These are phyloP conservation scores for Fragilaria crotonensis DNA, from an alignment of 108 stramenopile genomes.

Conservation along the genomic window DNA sequence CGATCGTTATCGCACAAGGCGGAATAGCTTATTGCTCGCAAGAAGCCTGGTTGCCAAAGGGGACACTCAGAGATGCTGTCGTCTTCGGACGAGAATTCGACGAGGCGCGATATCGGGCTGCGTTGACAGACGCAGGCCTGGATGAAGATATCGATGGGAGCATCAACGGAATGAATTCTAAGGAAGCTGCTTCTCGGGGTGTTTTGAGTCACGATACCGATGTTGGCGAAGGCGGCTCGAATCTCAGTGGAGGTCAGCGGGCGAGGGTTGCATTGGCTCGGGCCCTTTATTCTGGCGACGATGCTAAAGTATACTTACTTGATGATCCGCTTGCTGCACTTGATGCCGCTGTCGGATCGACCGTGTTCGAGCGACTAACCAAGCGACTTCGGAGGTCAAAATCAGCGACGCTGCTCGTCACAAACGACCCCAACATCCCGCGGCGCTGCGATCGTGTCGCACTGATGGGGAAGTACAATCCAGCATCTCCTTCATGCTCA, in stretches of 20 bases:
- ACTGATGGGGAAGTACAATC: slow-evolving; percentile 44
- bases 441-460: slow-evolving; percentile 67
- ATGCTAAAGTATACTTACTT: slow-evolving; percentile 43
- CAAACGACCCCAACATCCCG: slow-evolving; percentile 73
- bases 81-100: slow-evolving; percentile 77
- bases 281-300: slow-evolving; percentile 41
- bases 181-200: slow-evolving; percentile 12
- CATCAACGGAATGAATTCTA: slow-evolving; percentile 5
- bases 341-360: slow-evolving; percentile 62
- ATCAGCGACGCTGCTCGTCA: slow-evolving; percentile 64
- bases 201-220: slow-evolving; percentile 55
- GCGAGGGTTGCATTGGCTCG: slow-evolving; percentile 88
- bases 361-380: slow-evolving; percentile 57
- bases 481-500: slow-evolving; percentile 29
- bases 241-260: slow-evolving; percentile 86
- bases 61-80: slow-evolving; percentile 71
- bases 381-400: slow-evolving; percentile 36
- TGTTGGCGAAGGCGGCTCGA: slow-evolving; percentile 73
- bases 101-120: slow-evolving; percentile 48
- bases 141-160: slow-evolving; percentile 61
- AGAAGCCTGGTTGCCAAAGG: slow-evolving; percentile 80
- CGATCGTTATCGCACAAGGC: slow-evolving; percentile 40
- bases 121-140: slow-evolving; percentile 61
- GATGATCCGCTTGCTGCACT: slow-evolving; percentile 64
- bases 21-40: slow-evolving; percentile 70